Base-by-base conservation (phyloP, 73 alveolate species). In the Paramecium octaurelia region DNA sequence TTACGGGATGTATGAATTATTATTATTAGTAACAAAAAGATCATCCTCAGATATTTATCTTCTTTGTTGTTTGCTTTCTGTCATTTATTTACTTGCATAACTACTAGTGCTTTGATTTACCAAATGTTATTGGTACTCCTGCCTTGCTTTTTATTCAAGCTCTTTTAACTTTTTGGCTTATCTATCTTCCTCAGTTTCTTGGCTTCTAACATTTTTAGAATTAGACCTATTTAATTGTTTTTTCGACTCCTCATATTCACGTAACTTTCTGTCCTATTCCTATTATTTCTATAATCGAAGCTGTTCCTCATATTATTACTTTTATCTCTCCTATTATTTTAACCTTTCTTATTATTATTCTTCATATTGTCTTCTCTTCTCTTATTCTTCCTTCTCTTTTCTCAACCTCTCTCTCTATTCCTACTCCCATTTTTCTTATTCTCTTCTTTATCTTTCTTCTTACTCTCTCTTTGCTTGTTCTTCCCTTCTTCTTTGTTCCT, bases 31-130 rank as follows among this genome's bases (percentile, higher is more conserved):
- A 42, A 31, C 48, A 80, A 43, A 80, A 9, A 80, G 57, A 43
- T 80, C 91, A 80, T 80, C 91, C 44, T 80, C 91, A 21, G 46
- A 0, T 21, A 80, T 31, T 43, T 80, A 43, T 80, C 91, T 42
- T 42, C 57, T 80, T 36, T 36, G 16, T 48, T 40, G 9, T 3
- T 80, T 44, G 20, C 46, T 44, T 80, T 75, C 34, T 18, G 46
- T 24, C 46, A 34, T 64, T 64, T 27, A 27, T 64, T 64, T 27
- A 64, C 84, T 64, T 11, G 16, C 34, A 44, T 46, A 31, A 80
- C 73, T 80, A 43, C 36, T 46, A 80, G 35, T 44, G 18, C 50
- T 44, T 42, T 80, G n/a, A 80, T 44, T 80, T 23, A 31, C 27
- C 16, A 80, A 24, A 24, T 80, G 57, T 6, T 31, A 24, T 42